Percentiles rank a stretch among this genome's conserved stretches.
Evolutionary conservation across 1,284 basidiomycete genomes (phyloP).

Genomic region (Neonothopanus nambi): DNA sequence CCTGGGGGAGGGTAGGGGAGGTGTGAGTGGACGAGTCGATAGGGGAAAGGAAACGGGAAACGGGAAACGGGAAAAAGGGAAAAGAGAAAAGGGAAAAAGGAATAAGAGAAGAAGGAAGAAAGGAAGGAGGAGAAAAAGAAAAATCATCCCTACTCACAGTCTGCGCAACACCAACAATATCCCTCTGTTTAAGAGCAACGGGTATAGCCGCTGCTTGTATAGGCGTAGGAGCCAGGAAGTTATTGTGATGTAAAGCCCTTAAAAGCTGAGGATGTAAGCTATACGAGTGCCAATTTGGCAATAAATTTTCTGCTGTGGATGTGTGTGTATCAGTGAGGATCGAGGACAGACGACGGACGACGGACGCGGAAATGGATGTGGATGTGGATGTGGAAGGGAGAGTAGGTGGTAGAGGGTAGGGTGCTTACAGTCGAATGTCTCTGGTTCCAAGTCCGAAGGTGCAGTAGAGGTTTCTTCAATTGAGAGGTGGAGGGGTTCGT

Average conservation of each 20-base stretch:
- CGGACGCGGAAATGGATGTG: no score
- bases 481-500: constrained; percentile 20
- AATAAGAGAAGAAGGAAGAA: no score
- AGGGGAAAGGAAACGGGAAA: no score
- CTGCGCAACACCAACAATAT: constrained; percentile 89
- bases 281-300: constrained; percentile 73
- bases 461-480: constrained; percentile 4
- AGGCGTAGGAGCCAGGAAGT: constrained; percentile 81
- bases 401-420: constrained; percentile 11
- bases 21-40: no score
- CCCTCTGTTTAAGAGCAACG: constrained; percentile 61
- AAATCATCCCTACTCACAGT: constrained; percentile 54
- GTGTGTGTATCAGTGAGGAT: no score
- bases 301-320: constrained; percentile 52
- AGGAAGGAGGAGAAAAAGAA: no score
- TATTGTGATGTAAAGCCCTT: constrained; percentile 66
- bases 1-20: no score
- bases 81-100: no score
- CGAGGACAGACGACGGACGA: background rate
- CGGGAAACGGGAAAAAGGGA: no score
- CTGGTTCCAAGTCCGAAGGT: no score
- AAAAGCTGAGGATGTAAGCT: constrained; percentile 70
- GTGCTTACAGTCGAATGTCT: constrained; percentile 17
- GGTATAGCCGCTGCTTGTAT: constrained; percentile 86
- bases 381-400: no score